Base-by-base conservation (phyloP, 805 yeast genomes). In the Metschnikowia drakensbergensis region DNA sequence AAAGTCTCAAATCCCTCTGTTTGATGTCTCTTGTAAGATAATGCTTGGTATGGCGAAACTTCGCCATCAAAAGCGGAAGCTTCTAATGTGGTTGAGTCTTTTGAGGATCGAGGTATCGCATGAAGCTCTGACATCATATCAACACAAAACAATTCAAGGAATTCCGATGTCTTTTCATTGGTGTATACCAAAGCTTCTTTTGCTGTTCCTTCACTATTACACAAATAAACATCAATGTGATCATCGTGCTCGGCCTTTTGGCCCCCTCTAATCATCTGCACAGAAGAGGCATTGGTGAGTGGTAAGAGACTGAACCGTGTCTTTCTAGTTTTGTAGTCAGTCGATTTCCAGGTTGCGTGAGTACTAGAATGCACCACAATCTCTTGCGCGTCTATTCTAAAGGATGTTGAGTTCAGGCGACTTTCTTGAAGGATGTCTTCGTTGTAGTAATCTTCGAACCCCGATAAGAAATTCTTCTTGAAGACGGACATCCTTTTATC, bases 31-130 rank as follows among this genome's bases (percentile, higher is more conserved):
- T 71, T 67, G 6, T 77, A 62, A 45, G 74, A 73, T 2, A 83
- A 37, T 6, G 80, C 74, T 50, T 76, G 64, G 55, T 79, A 81
- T 4, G 88, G 84, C 2, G 54, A 32, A 3, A 60, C 47, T 0
- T 68, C 68, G 3, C 79, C 85, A n/a, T 79, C 84, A 37, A 67
- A 54, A 0, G 87, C 77, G 0, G 89, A 83, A 30, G 82, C 82
- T 4, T 72, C 66, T 1, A 80, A 58, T 10, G 68, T 64, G 0
- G 52, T 50, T 0, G 72, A 62, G 13, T 60, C 59, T 1, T 54
- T 47, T 2, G 67, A 57, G 0, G 91, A 80, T 31, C 77, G 66
- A 2, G 92, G 94, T 4, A 83, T 69, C 3, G 49, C 9, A 31
- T 52, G 48, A 5, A 40, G 38, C 38, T 46, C 49, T 3, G 36